These are phyloP conservation scores for Raphanus sativus DNA, from an alignment of 345 rosid species.

Conservation along the genomic window DNA sequence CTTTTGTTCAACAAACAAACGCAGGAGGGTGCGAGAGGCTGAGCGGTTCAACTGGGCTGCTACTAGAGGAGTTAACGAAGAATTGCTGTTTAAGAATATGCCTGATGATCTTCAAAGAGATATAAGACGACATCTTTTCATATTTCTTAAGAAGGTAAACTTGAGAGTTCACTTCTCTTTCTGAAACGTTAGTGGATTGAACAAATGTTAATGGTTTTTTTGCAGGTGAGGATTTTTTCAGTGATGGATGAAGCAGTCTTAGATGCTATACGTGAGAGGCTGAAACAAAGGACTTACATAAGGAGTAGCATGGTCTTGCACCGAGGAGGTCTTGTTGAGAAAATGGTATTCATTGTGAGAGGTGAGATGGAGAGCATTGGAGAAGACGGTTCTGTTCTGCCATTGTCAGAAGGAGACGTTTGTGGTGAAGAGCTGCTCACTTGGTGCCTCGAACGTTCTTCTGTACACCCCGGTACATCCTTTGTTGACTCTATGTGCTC, in stretches of 20 bases:
- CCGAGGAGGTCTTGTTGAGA: slow-evolving; percentile 59
- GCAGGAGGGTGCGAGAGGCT: slow-evolving; percentile 75
- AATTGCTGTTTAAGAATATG: slow-evolving; percentile 60
- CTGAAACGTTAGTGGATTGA: no score
- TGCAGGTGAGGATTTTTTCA: not conserved
- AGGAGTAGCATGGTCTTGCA: slow-evolving; percentile 56
- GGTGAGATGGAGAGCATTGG: slow-evolving; percentile 54
- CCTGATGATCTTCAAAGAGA: slow-evolving; percentile 91
- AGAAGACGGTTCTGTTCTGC: slow-evolving; percentile 48
- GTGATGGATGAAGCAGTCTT: not conserved
- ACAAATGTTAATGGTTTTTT: no score
- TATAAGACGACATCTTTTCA: slow-evolving; percentile 83
- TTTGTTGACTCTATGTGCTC: no score
- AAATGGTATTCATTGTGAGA: slow-evolving; percentile 55
- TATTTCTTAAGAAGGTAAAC: slow-evolving; percentile 55
- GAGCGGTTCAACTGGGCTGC: slow-evolving; percentile 85
- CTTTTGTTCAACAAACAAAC: not conserved
- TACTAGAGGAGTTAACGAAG: slow-evolving; percentile 85
- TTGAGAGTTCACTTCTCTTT: no score
- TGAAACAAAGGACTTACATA: not conserved
- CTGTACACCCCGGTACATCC: slow-evolving; percentile 50
- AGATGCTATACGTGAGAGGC: not conserved
- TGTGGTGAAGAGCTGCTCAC: slow-evolving; percentile 54
- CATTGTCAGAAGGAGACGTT: slow-evolving; percentile 54
- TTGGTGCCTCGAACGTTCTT: slow-evolving; percentile 83